These are phyloP conservation scores for Arthrobotrys megalospora DNA, from an alignment of 2,329 filamentous ascomycete species.

Conservation along the genomic window DNA sequence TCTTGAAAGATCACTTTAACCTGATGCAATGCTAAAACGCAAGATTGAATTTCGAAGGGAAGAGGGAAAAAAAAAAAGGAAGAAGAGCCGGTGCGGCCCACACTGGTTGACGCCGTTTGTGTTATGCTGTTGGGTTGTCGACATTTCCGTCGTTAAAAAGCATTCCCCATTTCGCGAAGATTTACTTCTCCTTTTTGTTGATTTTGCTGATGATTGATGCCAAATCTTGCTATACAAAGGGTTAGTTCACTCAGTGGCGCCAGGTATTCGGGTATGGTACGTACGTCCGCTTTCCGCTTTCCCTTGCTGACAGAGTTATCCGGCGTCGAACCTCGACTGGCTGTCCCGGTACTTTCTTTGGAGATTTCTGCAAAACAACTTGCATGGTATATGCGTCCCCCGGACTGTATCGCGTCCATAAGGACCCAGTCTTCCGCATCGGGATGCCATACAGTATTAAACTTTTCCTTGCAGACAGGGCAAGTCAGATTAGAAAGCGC, in stretches of 20 bases:
- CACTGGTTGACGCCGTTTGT: constrained; percentile 16
- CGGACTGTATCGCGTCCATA: constrained; percentile 86
- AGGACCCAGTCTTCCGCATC: constrained; percentile 97
- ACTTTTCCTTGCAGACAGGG: constrained; percentile 95
- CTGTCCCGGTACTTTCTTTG: constrained; percentile 70
- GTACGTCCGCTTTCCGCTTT: constrained; percentile 57
- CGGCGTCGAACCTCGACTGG: constrained; percentile 53
- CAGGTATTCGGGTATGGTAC: constrained; percentile 38
- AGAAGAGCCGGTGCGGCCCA: background rate
- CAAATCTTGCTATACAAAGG: constrained; percentile 42
- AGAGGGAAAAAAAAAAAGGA: background rate
- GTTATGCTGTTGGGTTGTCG: background rate
- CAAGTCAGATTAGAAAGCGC: constrained; percentile 83
- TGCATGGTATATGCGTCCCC: constrained; percentile 86
- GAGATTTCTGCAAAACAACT: constrained; percentile 89
- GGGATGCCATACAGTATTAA: constrained; percentile 91
- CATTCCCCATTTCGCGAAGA: background rate
- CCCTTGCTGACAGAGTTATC: constrained; percentile 56
- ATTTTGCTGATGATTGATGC: constrained; percentile 55
- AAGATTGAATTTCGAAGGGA: background rate
- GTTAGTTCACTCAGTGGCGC: constrained; percentile 17
- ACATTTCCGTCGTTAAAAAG: background rate
- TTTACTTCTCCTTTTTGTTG: constrained; percentile 57
- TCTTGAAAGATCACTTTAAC: constrained; percentile 8
- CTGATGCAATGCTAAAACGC: constrained; percentile 35